Base-by-base conservation (phyloP, 2,329 filamentous ascomycete genomes). In the Fusarium poae region DNA sequence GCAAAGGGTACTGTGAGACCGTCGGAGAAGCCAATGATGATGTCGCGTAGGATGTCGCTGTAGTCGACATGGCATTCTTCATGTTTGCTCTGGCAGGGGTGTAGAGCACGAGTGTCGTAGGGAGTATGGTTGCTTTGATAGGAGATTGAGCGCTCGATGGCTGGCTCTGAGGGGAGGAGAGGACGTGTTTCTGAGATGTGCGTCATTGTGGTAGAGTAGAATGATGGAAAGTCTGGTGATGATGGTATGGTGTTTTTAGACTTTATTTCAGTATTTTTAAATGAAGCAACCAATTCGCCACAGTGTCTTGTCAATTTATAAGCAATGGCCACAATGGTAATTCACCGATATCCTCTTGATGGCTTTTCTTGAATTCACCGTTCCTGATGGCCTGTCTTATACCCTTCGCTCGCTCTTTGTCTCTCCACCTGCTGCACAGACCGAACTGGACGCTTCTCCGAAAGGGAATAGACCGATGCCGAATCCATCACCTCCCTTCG, bases 1-100 rank as follows among this genome's bases (percentile, higher is more conserved):
- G 92, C 92, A 71, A 94, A 94, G 0, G 92, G 92, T 0, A 94
- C 92, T 0, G 92, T 94, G 71, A 94, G 84, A 18, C 92, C 92
- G 74, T 94, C 92, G 1, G 91, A 90, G 71, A 94, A 89, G 54
- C 92, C 92, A 70, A 94, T 90, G 62, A 92, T 93, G 66, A 89
- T 84, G 77, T 92, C 89, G 45, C 86, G 84, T 18, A 90, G 78
- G 53, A 88, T 74, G 57, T 82, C 79, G 62, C 78, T 78, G 70
- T 83, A 76, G 72, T 80, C 78, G 52, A 77, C 70, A 61, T 77
- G 74, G 15, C 74, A 75, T 23, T 69, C 65, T 12, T 74, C 70
- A 34, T 71, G 57, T 29, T 72, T 56, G 51, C 65, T 52, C 30
- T 60, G 65, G 50, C 76, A 72, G 13, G 72, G 65, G 44, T 76